phyloP scores from a whole-genome alignment of 257 asterid genomes.

The Petunia axillaris region DNA sequence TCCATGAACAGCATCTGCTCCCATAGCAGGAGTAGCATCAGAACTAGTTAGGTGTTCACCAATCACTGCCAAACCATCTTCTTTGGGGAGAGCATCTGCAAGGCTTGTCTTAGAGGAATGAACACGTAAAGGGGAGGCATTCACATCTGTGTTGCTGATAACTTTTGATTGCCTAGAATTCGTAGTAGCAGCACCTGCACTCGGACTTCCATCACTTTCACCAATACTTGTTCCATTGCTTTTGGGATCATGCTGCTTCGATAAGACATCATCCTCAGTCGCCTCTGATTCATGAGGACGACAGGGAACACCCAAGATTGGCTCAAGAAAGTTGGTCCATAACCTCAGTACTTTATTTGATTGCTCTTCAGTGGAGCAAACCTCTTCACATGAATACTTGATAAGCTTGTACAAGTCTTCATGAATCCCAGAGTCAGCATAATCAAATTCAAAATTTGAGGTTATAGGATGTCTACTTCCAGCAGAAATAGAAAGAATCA shows the following conservation, averaged over 20 bases:
- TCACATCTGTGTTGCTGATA: constrained; percentile 59
- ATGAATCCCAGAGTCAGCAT: constrained; percentile 72
- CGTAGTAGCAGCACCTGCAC: constrained; percentile 44
- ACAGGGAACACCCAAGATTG: constrained; percentile 71
- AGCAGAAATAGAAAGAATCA: constrained; percentile 72
- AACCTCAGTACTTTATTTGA: constrained; percentile 73
- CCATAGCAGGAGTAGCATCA: constrained; percentile 47
- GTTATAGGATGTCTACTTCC: constrained; percentile 73
- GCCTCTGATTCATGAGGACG: constrained; percentile 49
- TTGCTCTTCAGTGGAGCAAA: constrained; percentile 94
- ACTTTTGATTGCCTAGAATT: constrained; percentile 57
- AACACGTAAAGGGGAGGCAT: constrained; percentile 47
- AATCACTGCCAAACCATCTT: constrained; percentile 44
- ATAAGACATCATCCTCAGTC: constrained; percentile 54
- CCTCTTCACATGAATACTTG: constrained; percentile 88
- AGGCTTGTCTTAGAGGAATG: constrained; percentile 50
- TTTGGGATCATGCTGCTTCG: constrained; percentile 46
- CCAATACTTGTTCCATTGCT: constrained; percentile 38
- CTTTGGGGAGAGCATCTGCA: constrained; percentile 51
- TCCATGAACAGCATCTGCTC: constrained; percentile 55
- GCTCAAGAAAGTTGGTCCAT: constrained; percentile 91
- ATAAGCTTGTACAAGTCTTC: constrained; percentile 84
- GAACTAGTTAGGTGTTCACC: constrained; percentile 52
- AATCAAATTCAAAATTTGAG: constrained; percentile 83
- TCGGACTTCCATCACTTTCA: constrained; percentile 72